Percentiles rank a stretch among this genome's conserved stretches.
Conservation (phyloP, 2,329 filamentous ascomycete species). For the Westerdykella ornata region DNA sequence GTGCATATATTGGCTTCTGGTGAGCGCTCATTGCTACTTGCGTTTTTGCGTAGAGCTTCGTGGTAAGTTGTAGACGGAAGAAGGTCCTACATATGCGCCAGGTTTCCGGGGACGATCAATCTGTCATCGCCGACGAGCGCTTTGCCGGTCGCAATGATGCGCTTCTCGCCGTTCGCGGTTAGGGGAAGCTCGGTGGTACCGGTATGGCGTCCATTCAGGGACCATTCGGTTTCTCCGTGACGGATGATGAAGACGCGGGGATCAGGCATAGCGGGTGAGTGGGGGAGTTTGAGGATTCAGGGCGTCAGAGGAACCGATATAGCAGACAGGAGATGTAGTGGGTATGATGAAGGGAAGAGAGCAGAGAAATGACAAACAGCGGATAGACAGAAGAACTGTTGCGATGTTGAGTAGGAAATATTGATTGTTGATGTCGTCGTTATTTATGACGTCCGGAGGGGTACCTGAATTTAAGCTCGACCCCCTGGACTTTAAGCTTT, state of each 20-base stretch:
- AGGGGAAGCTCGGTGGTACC: constrained; percentile 79
- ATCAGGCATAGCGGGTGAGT: constrained; percentile 34
- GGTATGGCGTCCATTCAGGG: constrained; percentile 70
- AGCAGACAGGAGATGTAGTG: no score
- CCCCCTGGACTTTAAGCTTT: no score
- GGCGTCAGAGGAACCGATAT: no score
- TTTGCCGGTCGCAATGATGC: constrained; percentile 60
- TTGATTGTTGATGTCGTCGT: no score
- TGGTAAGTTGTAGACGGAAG: background rate
- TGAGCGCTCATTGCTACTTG: no score
- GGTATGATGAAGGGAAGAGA: no score
- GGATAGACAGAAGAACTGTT: no score
- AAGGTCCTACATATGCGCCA: constrained; percentile 67
- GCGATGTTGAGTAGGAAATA: background rate
- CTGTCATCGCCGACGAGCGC: constrained; percentile 79
- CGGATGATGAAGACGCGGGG: constrained; percentile 54
- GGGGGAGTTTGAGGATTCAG: background rate
- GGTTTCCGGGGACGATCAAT: constrained; percentile 72
- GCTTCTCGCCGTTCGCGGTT: constrained; percentile 62
- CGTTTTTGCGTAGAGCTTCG: no score
- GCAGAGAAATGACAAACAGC: no score
- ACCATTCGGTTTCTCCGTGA: constrained; percentile 96
- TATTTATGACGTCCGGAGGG: background rate
- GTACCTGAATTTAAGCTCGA: background rate
- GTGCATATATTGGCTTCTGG: no score